These are phyloP conservation scores for Acanthamoeba castellanii DNA, from an alignment of 208 protist genomes.

Conservation along the genomic window DNA sequence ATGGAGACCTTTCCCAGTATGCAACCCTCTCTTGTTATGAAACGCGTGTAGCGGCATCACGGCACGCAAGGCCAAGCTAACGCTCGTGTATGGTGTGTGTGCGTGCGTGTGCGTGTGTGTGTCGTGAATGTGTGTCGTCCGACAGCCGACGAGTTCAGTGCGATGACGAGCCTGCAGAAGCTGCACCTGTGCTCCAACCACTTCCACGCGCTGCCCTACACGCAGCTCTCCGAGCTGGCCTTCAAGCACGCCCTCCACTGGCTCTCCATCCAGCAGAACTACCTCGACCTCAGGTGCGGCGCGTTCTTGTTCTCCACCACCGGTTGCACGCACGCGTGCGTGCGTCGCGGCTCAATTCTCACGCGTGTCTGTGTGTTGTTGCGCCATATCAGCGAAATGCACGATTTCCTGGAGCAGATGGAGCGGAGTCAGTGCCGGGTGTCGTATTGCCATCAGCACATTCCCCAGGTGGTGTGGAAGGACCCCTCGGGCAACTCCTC, in stretches of 20 bases:
- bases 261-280: background rate
- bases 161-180: background rate
- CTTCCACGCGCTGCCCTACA: background rate
- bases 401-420: background rate
- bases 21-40: background rate
- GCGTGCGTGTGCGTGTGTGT: too few relatives aligned
- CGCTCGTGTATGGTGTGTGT: too few relatives aligned
- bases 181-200: background rate
- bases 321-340: too few relatives aligned
- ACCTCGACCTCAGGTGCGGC: background rate
- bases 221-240: background rate
- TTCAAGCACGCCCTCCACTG: background rate
- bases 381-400: background rate
- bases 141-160: background rate
- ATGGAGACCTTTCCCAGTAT: background rate
- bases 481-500: background rate
- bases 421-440: background rate
- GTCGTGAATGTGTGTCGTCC: too few relatives aligned
- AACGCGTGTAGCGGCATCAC: too few relatives aligned
- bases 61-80: too few relatives aligned
- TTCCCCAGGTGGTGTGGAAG: slow-evolving; percentile 23
- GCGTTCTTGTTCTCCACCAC: background rate
- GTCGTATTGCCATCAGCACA: slow-evolving; percentile 16
- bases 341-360: too few relatives aligned
- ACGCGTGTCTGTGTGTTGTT: too few relatives aligned